phyloP scores from a whole-genome alignment of 305 asterid genomes.

The Andrographis paniculata region DNA sequence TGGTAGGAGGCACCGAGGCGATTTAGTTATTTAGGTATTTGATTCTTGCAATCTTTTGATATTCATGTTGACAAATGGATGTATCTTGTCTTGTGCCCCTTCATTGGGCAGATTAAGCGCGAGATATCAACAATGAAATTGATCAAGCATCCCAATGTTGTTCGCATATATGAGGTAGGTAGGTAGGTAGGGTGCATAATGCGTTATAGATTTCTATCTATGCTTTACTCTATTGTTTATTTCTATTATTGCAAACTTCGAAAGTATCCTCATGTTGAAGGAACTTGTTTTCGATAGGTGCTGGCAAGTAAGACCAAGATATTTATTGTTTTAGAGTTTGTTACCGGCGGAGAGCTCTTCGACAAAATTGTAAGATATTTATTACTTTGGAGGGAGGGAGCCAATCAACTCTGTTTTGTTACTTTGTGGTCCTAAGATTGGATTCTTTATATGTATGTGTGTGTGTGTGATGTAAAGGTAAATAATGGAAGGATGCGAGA shows the following conservation, averaged over 20 bases:
- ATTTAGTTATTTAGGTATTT: too few species aligned
- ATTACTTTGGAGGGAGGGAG: too few species aligned
- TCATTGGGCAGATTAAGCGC: neutral
- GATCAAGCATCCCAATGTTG: neutral
- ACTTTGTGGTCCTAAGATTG: conserved; percentile 15
- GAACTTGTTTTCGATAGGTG: conserved; percentile 25
- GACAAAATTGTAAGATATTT: conserved; percentile 64
- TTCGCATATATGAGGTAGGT: neutral
- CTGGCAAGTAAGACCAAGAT: conserved; percentile 63
- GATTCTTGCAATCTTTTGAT: too few species aligned
- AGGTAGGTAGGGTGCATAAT: too few species aligned
- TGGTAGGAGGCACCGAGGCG: neutral
- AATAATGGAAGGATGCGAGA: conserved; percentile 57
- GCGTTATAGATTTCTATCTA: neutral
- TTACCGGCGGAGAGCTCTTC: conserved; percentile 61
- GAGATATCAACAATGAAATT: too few species aligned
- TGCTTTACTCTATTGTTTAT: neutral
- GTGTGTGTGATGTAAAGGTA: conserved; percentile 25
- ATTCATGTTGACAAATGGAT: too few species aligned
- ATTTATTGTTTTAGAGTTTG: conserved; percentile 52
- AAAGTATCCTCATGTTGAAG: neutral
- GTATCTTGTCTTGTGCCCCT: neutral
- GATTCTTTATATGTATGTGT: too few species aligned
- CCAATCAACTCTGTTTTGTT: conserved; percentile 9
- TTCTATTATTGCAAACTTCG: neutral